Evolutionary conservation across 2,329 filamentous ascomycete genomes (phyloP).

Genomic region (Alternaria consortialis): DNA sequence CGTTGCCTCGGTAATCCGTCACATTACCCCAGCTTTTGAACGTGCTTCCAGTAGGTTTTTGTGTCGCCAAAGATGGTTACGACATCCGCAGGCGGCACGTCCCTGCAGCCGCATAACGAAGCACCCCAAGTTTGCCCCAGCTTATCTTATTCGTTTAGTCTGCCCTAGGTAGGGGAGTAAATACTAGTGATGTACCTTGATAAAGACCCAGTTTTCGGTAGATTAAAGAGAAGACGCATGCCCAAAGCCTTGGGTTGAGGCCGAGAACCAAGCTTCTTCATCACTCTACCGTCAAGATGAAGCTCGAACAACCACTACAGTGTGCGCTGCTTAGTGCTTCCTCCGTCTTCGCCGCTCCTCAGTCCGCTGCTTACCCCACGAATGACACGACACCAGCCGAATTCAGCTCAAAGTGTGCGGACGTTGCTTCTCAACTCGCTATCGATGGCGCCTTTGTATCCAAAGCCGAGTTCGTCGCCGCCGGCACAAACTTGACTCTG

Average conservation of each 20-base stretch:
- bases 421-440: conserved; percentile 41
- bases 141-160: conserved; percentile 4
- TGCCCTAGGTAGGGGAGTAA: not conserved
- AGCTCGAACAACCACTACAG: conserved; percentile 22
- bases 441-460: conserved; percentile 49
- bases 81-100: not conserved
- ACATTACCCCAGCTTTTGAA: conserved; percentile 3
- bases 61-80: not conserved
- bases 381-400: conserved; percentile 13
- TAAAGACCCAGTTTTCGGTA: not conserved
- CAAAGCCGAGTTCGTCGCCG: conserved; percentile 51
- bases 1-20: conserved; percentile 4
- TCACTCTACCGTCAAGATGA: conserved; percentile 24
- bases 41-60: not conserved
- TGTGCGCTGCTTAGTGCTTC: conserved; percentile 23
- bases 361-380: not conserved
- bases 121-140: not conserved
- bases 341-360: conserved; percentile 14
- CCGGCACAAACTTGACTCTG: conserved; percentile 52
- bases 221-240: conserved; percentile 3
- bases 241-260: not conserved
- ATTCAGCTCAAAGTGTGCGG: conserved; percentile 35
- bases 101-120: conserved; percentile 2
- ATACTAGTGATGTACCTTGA: conserved; percentile 4
- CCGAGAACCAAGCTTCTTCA: not conserved